Base-by-base conservation (phyloP, 768 basidiomycete genomes). In the Trametes meyenii region DNA sequence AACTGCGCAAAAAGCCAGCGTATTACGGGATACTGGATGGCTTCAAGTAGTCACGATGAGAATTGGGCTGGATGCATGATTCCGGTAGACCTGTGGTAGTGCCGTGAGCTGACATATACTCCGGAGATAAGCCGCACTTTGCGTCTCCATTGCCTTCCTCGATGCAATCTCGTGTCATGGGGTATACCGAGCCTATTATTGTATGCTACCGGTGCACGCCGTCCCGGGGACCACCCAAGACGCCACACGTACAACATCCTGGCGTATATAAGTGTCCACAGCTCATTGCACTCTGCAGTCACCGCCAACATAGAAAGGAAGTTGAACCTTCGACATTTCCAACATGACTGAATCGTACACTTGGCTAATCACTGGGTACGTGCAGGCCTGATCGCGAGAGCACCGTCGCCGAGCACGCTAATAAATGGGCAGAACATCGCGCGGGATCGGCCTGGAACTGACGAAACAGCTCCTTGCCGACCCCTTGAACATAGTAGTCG, bases 371-470 rank as follows among this genome's bases (percentile, higher is more conserved):
- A 69, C 70, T 7, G 68, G 68, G 70, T 69, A 54, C 16, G 63
- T 36, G 6, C 5, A 12, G 13, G 24, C n/a, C 4, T 3, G 17
- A 17, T 40, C 35, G 19, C 42, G 35, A 29, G 36, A 4, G 39
- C 23, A 33, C 40, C 17, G 6, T 21, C 33, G 12, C 29, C 40
- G 12, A 26, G 16, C 5, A 10, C 3, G 10, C 12, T n/a, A 7
- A 3, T 53, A 26, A 29, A 23, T 13, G 10, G 13, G 29, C 55
- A 74, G 73, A 16, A 60, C 71, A 6, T 72, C 71, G 13, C 70
- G 72, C 11, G 72, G 73, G 5, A 70, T 75, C 40, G 75, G 75
- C 7, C 62, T 74, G 11, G 73, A 72, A 63, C 46, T 70, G 26
- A 66, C 67, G 7, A 61, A 61, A 39, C 70, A 72, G 55, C 67